Percentiles rank a stretch among this genome's conserved stretches.
phyloP scores from a whole-genome alignment of 257 asterid genomes.

The Ocimum tenuiflorum region DNA sequence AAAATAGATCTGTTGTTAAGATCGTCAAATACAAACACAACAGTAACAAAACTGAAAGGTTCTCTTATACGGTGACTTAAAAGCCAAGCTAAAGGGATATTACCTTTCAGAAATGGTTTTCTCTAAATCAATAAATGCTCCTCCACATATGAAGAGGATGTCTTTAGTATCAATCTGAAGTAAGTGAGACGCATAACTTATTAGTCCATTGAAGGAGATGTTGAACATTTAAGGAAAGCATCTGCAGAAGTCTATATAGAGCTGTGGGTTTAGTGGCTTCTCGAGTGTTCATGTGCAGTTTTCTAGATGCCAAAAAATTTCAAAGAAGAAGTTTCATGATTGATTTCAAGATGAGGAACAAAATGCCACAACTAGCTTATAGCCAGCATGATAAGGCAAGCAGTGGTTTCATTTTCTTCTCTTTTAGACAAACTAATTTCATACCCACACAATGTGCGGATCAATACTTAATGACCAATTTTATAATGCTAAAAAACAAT shows the following conservation, averaged over 20 bases:
- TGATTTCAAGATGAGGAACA: neutral
- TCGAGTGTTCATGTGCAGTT: neutral
- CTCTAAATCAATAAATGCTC: slow-evolving; percentile 89
- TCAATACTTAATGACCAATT: too few relatives aligned
- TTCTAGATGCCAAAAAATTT: neutral
- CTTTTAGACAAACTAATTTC: neutral
- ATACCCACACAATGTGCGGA: too few relatives aligned
- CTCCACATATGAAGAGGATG: slow-evolving; percentile 89
- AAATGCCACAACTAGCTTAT: neutral
- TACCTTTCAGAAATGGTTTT: slow-evolving; percentile 93
- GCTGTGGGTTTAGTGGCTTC: too few relatives aligned
- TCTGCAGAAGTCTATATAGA: slow-evolving; percentile 1
- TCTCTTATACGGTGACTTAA: neutral
- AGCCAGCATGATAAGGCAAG: slow-evolving; percentile 9
- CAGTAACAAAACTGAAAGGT: neutral
- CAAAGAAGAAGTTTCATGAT: slow-evolving; percentile 1
- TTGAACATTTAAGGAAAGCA: neutral
- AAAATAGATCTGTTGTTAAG: neutral
- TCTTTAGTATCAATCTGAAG: slow-evolving; percentile 83
- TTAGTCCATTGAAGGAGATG: neutral
- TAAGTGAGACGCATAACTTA: slow-evolving; percentile 9
- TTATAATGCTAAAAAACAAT: too few relatives aligned
- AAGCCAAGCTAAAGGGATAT: slow-evolving; percentile 14
- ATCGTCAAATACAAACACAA: slow-evolving; percentile 14
- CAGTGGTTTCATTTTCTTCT: neutral